Evolutionary conservation across 805 yeast genomes (phyloP), one percentile per base, ranked within the genome.

Genomic region (Groenewaldozyma salmanticensis): DNA sequence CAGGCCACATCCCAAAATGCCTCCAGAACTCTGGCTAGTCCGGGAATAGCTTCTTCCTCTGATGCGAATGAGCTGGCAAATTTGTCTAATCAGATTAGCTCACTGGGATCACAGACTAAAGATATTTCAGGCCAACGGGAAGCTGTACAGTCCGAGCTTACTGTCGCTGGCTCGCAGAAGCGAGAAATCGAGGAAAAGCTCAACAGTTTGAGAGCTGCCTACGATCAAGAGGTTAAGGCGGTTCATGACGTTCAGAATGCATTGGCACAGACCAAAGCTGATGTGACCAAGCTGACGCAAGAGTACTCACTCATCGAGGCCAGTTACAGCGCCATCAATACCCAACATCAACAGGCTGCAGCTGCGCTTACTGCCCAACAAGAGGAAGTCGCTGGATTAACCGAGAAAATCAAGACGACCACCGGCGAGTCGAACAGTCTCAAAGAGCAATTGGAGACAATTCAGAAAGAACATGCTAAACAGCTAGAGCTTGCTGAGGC

Each of bases 11-110:
- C 37, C 38, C 79, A 54, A 7, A 45, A 45, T 2, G 51, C 51
- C 34, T 40, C 41, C 13, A n/a, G n/a, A n/a, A n/a, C n/a, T n/a
- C n/a, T n/a, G n/a, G n/a, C n/a, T n/a, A n/a, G n/a, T n/a, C n/a
- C n/a, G n/a, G n/a, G n/a, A n/a, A n/a, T n/a, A n/a, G 33, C 47
- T 5, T 42, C 42, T 29, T 77, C 94, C 1, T 74, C 75, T 45
- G 90, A 95, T 3, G 77, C 92, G 4, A 74, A 87, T 5, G 95
- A 85, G 52, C 72, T 86, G 58, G 95, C 94, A 13, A 85, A 88
- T 51, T 68, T 83, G 33, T 81, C 94, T 0, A 84, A 80, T 52
- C 95, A 88, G 64, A 79, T 85, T 48, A 77, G 77, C 48, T 81
- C 95, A 0, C 66, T 90, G 48, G 73, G 87, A 1, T 62, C 71